Evolutionary conservation across 441 rosid genomes (phyloP).

Genomic region (Macaranga tanarius): DNA sequence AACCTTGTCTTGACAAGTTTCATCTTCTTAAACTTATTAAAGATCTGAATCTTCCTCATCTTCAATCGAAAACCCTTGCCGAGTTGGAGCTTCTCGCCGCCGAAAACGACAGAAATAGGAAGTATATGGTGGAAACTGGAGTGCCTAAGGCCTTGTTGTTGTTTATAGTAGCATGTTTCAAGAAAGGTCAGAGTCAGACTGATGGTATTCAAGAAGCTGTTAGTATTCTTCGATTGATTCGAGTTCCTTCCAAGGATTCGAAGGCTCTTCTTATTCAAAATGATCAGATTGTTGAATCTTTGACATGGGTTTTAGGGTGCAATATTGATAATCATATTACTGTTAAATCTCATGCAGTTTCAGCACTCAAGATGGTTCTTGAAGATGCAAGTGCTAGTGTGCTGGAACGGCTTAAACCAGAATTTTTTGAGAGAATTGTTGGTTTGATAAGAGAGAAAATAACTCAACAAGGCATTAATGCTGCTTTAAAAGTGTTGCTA

Average conservation of each 20-base stretch:
- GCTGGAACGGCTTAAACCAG: slow-evolving; percentile 44
- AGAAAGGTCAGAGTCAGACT: slow-evolving; percentile 17
- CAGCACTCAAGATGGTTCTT: slow-evolving; percentile 37
- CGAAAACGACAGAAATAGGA: slow-evolving; percentile 51
- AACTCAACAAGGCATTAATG: slow-evolving; percentile 41
- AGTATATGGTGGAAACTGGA: slow-evolving; percentile 47
- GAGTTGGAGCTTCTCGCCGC: slow-evolving; percentile 42
- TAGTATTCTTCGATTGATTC: slow-evolving; percentile 38
- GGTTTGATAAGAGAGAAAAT: slow-evolving; percentile 30
- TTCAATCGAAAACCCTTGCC: slow-evolving; percentile 26
- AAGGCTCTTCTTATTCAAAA: slow-evolving; percentile 31
- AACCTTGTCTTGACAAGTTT: slow-evolving; percentile 37
- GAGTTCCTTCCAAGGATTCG: slow-evolving; percentile 34
- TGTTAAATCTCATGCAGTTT: slow-evolving; percentile 39
- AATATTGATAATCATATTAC: slow-evolving; percentile 24
- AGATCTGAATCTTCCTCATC: slow-evolving; percentile 24
- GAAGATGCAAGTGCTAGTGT: slow-evolving; percentile 34
- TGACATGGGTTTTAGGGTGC: slow-evolving; percentile 49
- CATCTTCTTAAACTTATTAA: slow-evolving; percentile 39
- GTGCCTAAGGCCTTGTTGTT: slow-evolving; percentile 39
- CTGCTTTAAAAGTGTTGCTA: slow-evolving; percentile 45
- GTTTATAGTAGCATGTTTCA: slow-evolving; percentile 34
- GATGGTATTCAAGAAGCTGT: slow-evolving; percentile 52
- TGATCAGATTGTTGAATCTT: slow-evolving; percentile 36
- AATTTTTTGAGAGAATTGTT: slow-evolving; percentile 40